Base-by-base conservation (phyloP, 2,329 filamentous ascomycete species). In the Simplicillium aogashimaense region DNA sequence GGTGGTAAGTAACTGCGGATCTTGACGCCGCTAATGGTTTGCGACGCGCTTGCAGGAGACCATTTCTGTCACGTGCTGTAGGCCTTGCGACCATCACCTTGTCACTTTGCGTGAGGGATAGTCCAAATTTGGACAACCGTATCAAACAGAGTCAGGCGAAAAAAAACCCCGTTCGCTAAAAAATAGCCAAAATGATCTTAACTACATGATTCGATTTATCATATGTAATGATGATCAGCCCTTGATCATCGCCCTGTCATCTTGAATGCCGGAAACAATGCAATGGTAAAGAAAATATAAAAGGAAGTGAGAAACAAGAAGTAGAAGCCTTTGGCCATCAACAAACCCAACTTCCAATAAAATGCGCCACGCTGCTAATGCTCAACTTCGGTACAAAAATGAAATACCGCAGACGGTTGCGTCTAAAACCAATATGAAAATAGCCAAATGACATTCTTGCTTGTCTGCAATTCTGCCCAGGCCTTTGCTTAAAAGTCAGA, bases 401-500 rank as follows among this genome's bases (percentile, higher is more conserved):
- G 43, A 37, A 43, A 35, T 39, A 6, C 6, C 20, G 9, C 20
- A 25, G 20, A 37, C 20, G 17, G 4, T 42, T 18, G 38, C 18
- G 13, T 36, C 30, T 29, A 20, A 32, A 18, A 31, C 35, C 28
- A 18, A 37, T 41, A 12, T 28, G 30, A 17, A 14, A 31, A 28
- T 10, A 29, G 16, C 37, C 6, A 28, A 17, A 38, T 12, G 20
- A 25, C n/a, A 9, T 25, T 5, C 20, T 5, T 25, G 20, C 20
- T 25, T 25, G 20, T 25, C 20, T 6, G 20, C 20, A 25, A 25
- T n/a, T 35, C 16, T 28, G 25, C 13, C 11, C 30, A 6, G 30
- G 7, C n/a, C 13, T 13, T 6, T 32, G 4, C 36, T 64, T 55
- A 94, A 57, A 95, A 95, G 38, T 86, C 84, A 37, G 89, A 84